Evolutionary conservation across 2,329 filamentous ascomycete genomes (phyloP).

Genomic region (Botryotinia convoluta): DNA sequence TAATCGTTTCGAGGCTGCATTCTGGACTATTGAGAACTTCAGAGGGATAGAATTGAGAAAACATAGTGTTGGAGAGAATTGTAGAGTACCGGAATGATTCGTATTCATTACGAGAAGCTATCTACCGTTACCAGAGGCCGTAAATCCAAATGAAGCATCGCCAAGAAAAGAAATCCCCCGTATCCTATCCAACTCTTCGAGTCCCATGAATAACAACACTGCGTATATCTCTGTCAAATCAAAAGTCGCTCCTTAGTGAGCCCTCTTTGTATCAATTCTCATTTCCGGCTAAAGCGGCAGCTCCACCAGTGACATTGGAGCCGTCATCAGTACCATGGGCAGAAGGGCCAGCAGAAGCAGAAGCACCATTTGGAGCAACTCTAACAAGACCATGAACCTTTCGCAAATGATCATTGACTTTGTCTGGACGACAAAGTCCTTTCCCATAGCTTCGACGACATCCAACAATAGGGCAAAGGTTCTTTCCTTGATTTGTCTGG

Average conservation of each 20-base stretch:
- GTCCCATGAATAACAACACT: background rate
- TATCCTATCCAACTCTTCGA: background rate
- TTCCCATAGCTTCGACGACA: slow-evolving; percentile 6
- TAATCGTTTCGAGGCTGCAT: background rate
- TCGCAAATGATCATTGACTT: slow-evolving; percentile 5
- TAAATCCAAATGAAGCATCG: background rate
- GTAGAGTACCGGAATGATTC: background rate
- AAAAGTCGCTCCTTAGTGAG: background rate
- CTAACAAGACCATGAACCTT: slow-evolving; percentile 3
- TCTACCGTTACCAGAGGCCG: background rate
- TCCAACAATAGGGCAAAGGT: background rate
- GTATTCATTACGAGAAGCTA: background rate
- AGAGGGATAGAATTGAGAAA: background rate
- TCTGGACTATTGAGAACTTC: background rate
- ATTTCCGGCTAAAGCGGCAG: background rate
- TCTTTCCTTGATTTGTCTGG: background rate
- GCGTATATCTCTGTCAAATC: background rate
- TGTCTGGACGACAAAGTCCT: slow-evolving; percentile 4
- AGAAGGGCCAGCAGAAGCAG: background rate
- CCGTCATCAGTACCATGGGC: background rate
- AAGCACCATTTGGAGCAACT: background rate
- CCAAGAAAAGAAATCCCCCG: background rate
- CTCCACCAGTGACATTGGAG: background rate
- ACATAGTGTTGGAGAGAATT: accelerated
- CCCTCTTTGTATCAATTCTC: background rate